Evolutionary conservation across 2,329 filamentous ascomycete genomes (phyloP).

Genomic region (Phoma herbarum): DNA sequence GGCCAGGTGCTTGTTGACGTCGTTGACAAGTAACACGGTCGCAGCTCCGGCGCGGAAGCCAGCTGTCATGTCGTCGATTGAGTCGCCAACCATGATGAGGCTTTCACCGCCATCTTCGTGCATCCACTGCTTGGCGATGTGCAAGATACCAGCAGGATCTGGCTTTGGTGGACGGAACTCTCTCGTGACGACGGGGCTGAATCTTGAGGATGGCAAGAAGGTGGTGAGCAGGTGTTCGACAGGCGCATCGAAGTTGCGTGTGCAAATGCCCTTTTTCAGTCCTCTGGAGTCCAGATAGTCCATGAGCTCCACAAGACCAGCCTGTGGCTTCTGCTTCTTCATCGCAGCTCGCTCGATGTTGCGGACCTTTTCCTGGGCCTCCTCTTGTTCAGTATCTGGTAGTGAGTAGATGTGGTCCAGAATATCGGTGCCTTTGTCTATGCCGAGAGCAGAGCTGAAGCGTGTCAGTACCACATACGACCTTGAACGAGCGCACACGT

Average conservation of each 20-base stretch:
- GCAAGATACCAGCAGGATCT: conserved; percentile 83
- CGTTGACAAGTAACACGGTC: conserved; percentile 87
- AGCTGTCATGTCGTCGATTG: conserved; percentile 91
- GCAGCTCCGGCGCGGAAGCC: conserved; percentile 84
- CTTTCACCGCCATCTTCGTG: conserved; percentile 54
- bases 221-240: conserved; percentile 77
- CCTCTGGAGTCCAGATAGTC: conserved; percentile 74
- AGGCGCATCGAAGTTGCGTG: conserved; percentile 85
- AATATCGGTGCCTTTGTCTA: conserved; percentile 79
- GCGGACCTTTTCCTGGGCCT: conserved; percentile 77
- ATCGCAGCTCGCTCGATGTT: conserved; percentile 84
- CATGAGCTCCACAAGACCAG: conserved; percentile 81
- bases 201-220: conserved; percentile 73
- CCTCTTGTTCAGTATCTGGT: conserved; percentile 66
- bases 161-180: conserved; percentile 88
- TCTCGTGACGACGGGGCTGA: conserved; percentile 82
- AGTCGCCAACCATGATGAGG: conserved; percentile 66
- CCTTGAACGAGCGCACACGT: conserved; percentile 22
- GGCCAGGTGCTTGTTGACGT: conserved; percentile 76
- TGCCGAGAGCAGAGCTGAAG: conserved; percentile 67
- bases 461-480: conserved; percentile 1
- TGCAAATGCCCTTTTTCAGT: conserved; percentile 86
- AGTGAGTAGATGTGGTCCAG: conserved; percentile 85
- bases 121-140: conserved; percentile 81
- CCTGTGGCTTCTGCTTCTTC: conserved; percentile 79